Percentiles rank a stretch among this genome's conserved stretches.
Conservation (phyloP, 345 rosid genomes). For the Camelina sativa region DNA sequence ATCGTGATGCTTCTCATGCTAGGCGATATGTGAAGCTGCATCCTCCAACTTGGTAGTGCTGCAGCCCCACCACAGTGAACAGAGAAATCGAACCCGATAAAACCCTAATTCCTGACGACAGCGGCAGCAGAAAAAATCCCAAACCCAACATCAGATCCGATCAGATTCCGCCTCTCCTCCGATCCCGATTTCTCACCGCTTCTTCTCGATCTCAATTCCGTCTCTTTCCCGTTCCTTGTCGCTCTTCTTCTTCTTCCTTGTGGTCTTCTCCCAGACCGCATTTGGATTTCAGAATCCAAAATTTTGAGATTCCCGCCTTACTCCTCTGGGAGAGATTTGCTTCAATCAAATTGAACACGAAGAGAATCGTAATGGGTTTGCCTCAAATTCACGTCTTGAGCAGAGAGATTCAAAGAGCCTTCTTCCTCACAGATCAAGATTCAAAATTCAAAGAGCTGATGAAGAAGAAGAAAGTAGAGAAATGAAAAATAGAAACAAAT, state of each 20-base stretch:
- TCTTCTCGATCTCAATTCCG: slow-evolving; percentile 41
- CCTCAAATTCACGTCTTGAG: slow-evolving; percentile 35
- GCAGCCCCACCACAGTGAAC: slow-evolving; percentile 64
- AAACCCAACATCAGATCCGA: slow-evolving; percentile 85
- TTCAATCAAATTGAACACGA: slow-evolving; percentile 24
- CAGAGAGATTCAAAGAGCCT: slow-evolving; percentile 3
- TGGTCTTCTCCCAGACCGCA: slow-evolving; percentile 67
- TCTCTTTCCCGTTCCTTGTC: slow-evolving; percentile 19
- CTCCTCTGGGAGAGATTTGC: slow-evolving; percentile 23
- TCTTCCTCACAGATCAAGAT: slow-evolving; percentile 33
- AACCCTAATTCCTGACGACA: slow-evolving; percentile 38
- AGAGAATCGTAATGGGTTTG: slow-evolving; percentile 27
- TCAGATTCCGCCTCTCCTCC: slow-evolving; percentile 31
- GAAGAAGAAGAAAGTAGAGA: slow-evolving; percentile 18
- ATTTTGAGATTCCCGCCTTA: slow-evolving; percentile 41
- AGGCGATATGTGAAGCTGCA: slow-evolving; percentile 99
- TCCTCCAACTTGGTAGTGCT: slow-evolving; percentile 73
- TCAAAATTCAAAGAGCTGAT: slow-evolving; percentile 32
- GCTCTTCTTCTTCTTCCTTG: slow-evolving; percentile 33
- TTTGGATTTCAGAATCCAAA: slow-evolving; percentile 52
- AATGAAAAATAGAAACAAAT: slow-evolving; percentile 22
- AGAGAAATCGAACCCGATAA: slow-evolving; percentile 21
- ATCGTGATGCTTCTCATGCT: slow-evolving; percentile 99
- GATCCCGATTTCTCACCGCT: slow-evolving; percentile 41
- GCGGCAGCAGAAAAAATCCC: slow-evolving; percentile 23